Conservation (phyloP, 148 eudicot genomes). For the Rhododendron williamsianum region DNA sequence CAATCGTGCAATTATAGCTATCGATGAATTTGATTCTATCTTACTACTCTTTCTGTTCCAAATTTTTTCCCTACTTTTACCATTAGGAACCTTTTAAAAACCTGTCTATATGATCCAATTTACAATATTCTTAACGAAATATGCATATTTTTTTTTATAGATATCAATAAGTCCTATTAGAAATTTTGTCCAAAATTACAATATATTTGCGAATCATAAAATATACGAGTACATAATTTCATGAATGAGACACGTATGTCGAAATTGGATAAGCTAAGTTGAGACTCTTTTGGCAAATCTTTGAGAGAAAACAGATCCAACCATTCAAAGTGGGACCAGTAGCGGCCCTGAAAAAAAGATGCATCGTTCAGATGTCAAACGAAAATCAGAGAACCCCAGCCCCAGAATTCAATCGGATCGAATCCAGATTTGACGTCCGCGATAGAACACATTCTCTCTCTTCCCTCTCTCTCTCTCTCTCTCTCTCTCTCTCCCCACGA, state of each 20-base stretch:
- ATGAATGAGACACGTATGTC: too few species aligned
- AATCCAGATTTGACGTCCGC: conserved; percentile 86
- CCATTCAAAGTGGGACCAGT: neutral
- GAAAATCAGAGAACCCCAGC: conserved; percentile 17
- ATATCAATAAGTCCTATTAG: too few species aligned
- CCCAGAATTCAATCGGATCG: conserved; percentile 49
- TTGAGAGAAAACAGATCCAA: neutral
- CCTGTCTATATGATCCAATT: too few species aligned
- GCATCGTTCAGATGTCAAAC: neutral
- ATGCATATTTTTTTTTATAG: too few species aligned
- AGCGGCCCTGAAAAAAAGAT: neutral
- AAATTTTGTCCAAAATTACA: too few species aligned
- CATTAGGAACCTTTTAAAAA: too few species aligned
- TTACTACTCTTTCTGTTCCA: neutral
- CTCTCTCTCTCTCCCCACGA: conserved; percentile 45
- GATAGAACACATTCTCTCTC: conserved; percentile 48
- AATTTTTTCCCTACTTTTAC: neutral
- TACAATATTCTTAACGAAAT: too few species aligned
- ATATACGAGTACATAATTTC: too few species aligned
- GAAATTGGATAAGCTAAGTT: too few species aligned
- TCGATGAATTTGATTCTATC: neutral
- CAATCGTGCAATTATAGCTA: too few species aligned
- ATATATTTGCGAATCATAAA: too few species aligned
- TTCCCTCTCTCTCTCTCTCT: conserved; percentile 20
- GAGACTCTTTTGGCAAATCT: neutral